Percentiles rank a stretch among this genome's conserved stretches.
These are phyloP conservation scores for Yamadazyma siamensis DNA, from an alignment of 1,139 yeast genomes.

Conservation along the genomic window DNA sequence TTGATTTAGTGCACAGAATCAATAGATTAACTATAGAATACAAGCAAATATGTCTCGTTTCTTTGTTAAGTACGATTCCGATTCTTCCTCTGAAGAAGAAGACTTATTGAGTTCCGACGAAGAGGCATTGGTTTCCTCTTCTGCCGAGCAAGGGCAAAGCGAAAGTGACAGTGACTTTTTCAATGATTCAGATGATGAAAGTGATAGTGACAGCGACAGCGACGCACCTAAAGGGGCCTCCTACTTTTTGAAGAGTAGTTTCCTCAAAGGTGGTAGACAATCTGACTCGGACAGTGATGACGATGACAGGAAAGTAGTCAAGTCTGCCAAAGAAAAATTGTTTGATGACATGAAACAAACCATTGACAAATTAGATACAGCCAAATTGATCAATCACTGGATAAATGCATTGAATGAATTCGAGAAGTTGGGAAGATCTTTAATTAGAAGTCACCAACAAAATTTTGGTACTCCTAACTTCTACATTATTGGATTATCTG, in stretches of 20 bases:
- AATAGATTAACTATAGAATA: conserved; percentile 2
- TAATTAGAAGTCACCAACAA: conserved; percentile 73
- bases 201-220: conserved; percentile 38
- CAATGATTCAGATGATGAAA: conserved; percentile 40
- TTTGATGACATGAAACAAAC: conserved; percentile 78
- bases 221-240: conserved; percentile 50
- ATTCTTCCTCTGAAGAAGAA: conserved; percentile 75
- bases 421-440: conserved; percentile 68
- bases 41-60: conserved; percentile 62
- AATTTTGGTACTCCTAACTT: conserved; percentile 67
- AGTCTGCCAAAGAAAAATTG: conserved; percentile 89
- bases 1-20: conserved; percentile 7
- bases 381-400: conserved; percentile 78
- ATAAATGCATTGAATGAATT: conserved; percentile 69
- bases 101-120: conserved; percentile 68
- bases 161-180: conserved; percentile 20
- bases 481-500: conserved; percentile 66
- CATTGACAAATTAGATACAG: conserved; percentile 67
- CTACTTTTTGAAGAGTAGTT: conserved; percentile 55
- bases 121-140: conserved; percentile 56
- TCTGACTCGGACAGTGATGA: conserved; percentile 59
- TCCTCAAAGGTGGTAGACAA: conserved; percentile 43
- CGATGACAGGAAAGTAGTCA: conserved; percentile 79
- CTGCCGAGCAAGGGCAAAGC: conserved; percentile 45
- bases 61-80: conserved; percentile 64